These are phyloP conservation scores for Straminergon stramineum DNA, from an alignment of 225 moss, liverwort and hornwort species.

Conservation along the genomic window DNA sequence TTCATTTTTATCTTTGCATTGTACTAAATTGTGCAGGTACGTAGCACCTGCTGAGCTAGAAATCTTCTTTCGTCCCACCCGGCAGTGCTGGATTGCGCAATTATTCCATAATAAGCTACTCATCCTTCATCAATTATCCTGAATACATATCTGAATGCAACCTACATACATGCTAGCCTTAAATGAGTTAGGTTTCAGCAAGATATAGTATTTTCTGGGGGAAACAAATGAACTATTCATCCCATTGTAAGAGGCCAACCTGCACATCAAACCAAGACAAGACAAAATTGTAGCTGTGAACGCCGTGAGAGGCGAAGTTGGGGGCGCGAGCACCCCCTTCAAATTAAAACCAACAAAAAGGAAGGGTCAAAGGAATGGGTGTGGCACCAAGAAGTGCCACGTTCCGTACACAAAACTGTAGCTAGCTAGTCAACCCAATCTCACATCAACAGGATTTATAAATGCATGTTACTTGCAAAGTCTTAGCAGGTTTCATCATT, in stretches of 20 bases:
- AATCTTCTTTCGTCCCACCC: slow-evolving; percentile 34
- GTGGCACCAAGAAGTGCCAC: too few species aligned
- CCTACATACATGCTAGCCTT: neutral
- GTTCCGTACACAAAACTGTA: too few species aligned
- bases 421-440: neutral
- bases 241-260: neutral
- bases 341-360: too few species aligned
- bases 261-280: neutral
- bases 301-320: too few species aligned
- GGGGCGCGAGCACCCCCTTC: too few species aligned
- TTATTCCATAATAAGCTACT: slow-evolving; percentile 34
- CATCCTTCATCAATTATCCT: neutral
- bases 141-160: neutral
- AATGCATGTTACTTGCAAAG: neutral
- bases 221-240: neutral
- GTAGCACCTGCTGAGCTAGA: slow-evolving; percentile 40
- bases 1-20: neutral
- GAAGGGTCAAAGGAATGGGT: too few species aligned
- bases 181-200: neutral
- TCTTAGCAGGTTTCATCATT: neutral
- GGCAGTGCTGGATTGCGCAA: slow-evolving; percentile 29
- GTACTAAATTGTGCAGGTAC: slow-evolving; percentile 9
- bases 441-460: neutral
- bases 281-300: neutral
- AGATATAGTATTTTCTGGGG: neutral